Conservation (phyloP, 208 protist species). For the Wallacemonas collosoma region DNA sequence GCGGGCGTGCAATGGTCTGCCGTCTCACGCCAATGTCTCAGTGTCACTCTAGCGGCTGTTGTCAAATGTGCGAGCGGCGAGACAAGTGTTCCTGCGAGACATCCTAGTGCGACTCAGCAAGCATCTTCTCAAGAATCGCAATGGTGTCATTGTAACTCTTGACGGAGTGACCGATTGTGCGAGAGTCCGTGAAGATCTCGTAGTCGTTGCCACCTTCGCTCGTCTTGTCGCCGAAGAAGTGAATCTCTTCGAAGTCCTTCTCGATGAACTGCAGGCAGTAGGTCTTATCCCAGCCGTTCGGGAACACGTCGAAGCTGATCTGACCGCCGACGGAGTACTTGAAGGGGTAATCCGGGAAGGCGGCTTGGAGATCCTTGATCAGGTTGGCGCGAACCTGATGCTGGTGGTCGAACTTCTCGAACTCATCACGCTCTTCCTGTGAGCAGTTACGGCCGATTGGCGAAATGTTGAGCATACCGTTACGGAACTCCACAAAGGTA, state of each 20-base stretch:
- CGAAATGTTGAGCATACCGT: conserved; percentile 99
- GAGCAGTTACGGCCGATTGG: conserved; percentile 99
- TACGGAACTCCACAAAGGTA: conserved; percentile 99
- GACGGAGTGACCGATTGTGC: conserved; percentile 94
- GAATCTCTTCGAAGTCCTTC: conserved; percentile 96
- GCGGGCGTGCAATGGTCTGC: no score
- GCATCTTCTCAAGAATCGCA: conserved; percentile 76
- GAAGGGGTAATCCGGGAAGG: conserved; percentile 90
- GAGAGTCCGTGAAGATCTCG: conserved; percentile 96
- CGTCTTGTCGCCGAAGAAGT: conserved; percentile 99
- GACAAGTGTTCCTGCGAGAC: background rate
- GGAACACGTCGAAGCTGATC: conserved; percentile 99
- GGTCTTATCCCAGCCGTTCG: conserved; percentile 99
- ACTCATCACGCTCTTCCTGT: conserved; percentile 97
- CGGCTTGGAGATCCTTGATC: conserved; percentile 87
- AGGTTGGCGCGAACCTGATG: conserved; percentile 96
- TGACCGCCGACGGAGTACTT: conserved; percentile 99
- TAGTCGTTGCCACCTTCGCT: conserved; percentile 99
- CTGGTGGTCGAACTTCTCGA: conserved; percentile 97
- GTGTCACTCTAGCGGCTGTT: background rate
- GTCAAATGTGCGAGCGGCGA: background rate
- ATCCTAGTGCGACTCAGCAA: conserved; percentile 32
- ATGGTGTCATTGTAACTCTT: conserved; percentile 96
- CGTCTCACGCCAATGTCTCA: no score
- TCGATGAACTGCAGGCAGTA: conserved; percentile 97